Conservation (phyloP, 768 basidiomycete species). For the Rhodotorula diobovata region DNA sequence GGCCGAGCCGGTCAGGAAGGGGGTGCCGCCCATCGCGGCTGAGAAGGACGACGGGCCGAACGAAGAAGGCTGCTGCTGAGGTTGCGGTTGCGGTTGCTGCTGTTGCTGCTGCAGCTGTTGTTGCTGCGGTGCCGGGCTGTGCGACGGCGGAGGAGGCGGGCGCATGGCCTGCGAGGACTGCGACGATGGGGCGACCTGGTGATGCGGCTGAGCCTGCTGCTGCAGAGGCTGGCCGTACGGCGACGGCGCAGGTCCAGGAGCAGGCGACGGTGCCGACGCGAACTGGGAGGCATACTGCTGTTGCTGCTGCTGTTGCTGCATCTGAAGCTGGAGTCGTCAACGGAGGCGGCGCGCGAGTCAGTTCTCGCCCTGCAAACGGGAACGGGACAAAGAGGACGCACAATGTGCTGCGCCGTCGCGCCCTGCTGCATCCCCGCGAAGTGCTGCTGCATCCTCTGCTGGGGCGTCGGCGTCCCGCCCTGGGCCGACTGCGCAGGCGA, state of each 20-base stretch:
- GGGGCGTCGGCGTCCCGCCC: not conserved
- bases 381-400: not conserved
- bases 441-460: not conserved
- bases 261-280: not conserved
- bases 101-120: not conserved
- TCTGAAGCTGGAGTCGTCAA: not conserved
- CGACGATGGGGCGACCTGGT: not conserved
- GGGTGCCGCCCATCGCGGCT: not conserved
- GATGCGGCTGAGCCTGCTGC: not conserved
- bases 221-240: not conserved
- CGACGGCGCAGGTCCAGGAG: not conserved
- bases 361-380: not conserved
- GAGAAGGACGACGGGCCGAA: not conserved
- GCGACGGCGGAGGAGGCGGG: not conserved
- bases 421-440: not conserved
- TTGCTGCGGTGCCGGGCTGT: not conserved
- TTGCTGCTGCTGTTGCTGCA: slow-evolving; percentile 3
- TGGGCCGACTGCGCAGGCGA: not conserved
- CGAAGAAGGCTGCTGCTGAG: not conserved
- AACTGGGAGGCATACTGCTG: not conserved
- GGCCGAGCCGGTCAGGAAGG: slow-evolving; percentile 9
- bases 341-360: not conserved
- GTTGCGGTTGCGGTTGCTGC: not conserved
- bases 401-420: not conserved
- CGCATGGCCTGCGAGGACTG: not conserved